Evolutionary conservation across 2,329 filamentous ascomycete genomes (phyloP).

Genomic region (Nothopassalora personata): DNA sequence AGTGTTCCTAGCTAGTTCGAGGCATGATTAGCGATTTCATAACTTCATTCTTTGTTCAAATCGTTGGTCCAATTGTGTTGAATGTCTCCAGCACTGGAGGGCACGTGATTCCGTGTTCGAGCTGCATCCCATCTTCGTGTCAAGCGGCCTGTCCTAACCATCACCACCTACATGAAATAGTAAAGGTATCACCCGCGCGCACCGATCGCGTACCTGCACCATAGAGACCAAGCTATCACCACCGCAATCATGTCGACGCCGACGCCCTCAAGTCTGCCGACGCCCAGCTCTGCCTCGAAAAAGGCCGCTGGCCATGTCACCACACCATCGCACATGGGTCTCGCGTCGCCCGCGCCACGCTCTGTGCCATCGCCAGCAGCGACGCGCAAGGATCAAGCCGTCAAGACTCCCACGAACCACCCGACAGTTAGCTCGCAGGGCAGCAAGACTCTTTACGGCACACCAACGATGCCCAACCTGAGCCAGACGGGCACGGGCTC

Average conservation of each 20-base stretch:
- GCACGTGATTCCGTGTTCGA: constrained; percentile 9
- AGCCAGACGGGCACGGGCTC: constrained; percentile 26
- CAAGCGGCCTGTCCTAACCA: neutral
- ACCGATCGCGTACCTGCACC: neutral
- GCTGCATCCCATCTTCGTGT: neutral
- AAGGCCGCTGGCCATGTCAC: constrained; percentile 24
- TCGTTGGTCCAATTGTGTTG: neutral
- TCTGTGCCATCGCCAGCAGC: constrained; percentile 27
- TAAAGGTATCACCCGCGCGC: neutral
- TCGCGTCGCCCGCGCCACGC: constrained; percentile 37
- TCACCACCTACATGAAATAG: neutral
- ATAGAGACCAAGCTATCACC: neutral
- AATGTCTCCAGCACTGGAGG: neutral
- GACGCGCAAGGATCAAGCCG: constrained; percentile 29
- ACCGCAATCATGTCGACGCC: constrained; percentile 24
- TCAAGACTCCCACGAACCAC: constrained; percentile 36
- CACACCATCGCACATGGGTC: constrained; percentile 37
- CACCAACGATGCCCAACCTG: constrained; percentile 31
- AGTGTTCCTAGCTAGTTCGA: neutral
- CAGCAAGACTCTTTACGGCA: constrained; percentile 29
- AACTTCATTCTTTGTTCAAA: neutral
- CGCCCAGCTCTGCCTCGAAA: constrained; percentile 29
- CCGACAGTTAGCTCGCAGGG: constrained; percentile 26
- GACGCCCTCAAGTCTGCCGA: constrained; percentile 16
- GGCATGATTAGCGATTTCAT: constrained; percentile 6